Evolutionary conservation across 768 basidiomycete genomes (phyloP), one percentile per base, ranked within the genome.

Genomic region (Rhodocollybia butyracea): DNA sequence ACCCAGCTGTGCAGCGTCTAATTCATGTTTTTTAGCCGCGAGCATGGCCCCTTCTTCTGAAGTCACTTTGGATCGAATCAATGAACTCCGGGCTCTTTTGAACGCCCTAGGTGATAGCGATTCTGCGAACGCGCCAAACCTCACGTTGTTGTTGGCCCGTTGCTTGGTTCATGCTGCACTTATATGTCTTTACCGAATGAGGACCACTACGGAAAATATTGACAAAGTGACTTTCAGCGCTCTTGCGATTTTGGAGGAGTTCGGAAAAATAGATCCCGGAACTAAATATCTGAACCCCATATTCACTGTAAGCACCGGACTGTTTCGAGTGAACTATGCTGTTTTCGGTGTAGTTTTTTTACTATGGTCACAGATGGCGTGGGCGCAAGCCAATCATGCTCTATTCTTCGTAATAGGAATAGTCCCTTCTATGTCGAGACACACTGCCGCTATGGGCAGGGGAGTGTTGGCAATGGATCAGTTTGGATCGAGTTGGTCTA

Each of bases 81-180:
- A 32, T 15, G 54, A 34, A 26, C 22, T 55, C 7, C 11, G 32
- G 10, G 11, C 7, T 13, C 24, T 36, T 32, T 36, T 55, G 42
- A 43, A 30, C 21, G 21, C 21, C 26, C 3, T 22, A n/a, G 29
- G 15, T 13, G 43, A 30, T 30, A 29, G 22, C 15, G 29, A 34
- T n/a, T 32, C 51, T 31, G 10, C 32, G 6, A 11, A 32, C n/a
- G 24, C 47, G 31, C 45, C 12, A 46, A 36, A 22, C 15, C 58
- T 62, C 11, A 46, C 54, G 46, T 34, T 72, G 4, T 59, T 70
- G 21, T 59, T 75, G 3, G 70, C 69, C 12, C 71, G 72, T 46
- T 71, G 69, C 39, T 59, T 77, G 22, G 63, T 72, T 5, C 64
- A 69, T n/a, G 63, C 69, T 8, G 71, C 76, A 11, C 63, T 66